A percentile compares a stretch with the other conserved stretches of the same genome.
Conservation (phyloP, 768 basidiomycete genomes). For the Pleurotus eryngii region DNA sequence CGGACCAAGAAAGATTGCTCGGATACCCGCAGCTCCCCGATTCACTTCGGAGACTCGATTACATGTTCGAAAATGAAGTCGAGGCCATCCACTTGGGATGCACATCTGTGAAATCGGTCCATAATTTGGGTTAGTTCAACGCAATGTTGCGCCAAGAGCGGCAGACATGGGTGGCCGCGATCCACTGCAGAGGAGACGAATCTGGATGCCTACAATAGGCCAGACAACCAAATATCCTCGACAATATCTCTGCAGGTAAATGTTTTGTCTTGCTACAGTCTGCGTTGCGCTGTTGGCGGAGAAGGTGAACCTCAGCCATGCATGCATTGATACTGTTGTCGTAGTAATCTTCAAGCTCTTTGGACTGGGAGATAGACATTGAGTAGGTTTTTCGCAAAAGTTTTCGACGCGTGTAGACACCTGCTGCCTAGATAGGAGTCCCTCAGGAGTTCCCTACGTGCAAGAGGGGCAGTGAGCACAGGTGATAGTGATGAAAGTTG, state of each 20-base stretch:
- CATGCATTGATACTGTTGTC: not conserved
- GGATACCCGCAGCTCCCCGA: no score
- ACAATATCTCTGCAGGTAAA: not conserved
- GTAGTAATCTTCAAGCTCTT: not conserved
- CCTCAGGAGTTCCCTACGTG: not conserved
- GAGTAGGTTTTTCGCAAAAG: no score
- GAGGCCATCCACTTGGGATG: not conserved
- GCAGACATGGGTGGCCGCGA: not conserved
- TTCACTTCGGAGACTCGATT: no score
- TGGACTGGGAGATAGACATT: no score
- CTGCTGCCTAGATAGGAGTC: no score
- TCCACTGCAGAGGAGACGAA: not conserved
- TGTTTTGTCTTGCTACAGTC: not conserved
- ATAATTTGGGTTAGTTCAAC: not conserved
- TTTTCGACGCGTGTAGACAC: no score
- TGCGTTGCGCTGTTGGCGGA: not conserved
- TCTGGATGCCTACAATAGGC: not conserved
- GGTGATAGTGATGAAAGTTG: not conserved
- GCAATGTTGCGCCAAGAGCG: not conserved
- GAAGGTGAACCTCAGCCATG: not conserved
- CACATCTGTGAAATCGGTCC: not conserved
- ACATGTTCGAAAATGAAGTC: no score
- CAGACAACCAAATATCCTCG: not conserved
- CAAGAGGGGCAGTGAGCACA: not conserved
- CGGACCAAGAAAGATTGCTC: not conserved